These are phyloP conservation scores for Pestalotiopsis sp. DNA, from an alignment of 2,329 filamentous ascomycete species.

Conservation along the genomic window DNA sequence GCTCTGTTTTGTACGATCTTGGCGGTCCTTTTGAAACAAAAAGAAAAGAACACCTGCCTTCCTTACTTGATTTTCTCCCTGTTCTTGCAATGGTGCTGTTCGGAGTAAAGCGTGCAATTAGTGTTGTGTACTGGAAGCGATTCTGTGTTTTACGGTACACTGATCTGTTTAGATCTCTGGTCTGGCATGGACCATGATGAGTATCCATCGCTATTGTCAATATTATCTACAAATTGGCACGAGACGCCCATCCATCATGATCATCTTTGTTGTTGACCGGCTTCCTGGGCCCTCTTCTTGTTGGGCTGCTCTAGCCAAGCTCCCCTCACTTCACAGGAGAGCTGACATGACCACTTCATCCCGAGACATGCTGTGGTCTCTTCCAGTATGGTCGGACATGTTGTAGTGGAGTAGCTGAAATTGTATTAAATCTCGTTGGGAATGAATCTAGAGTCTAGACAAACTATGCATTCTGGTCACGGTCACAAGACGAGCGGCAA, in stretches of 20 bases:
- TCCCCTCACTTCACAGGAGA: not conserved
- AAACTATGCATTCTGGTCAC: no score
- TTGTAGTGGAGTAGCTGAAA: not conserved
- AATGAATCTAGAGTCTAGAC: no score
- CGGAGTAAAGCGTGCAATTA: not conserved
- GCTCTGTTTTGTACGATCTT: conserved; percentile 16
- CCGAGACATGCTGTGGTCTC: not conserved
- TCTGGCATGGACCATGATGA: not conserved
- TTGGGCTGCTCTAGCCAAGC: not conserved
- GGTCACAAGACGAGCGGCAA: no score
- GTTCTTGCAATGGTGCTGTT: not conserved
- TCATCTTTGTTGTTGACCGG: no score
- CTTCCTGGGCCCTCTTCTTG: not conserved
- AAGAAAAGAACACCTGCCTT: conserved; percentile 7
- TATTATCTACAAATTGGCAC: not conserved
- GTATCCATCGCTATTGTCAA: not conserved
- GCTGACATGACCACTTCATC: not conserved
- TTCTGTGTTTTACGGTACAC: not conserved
- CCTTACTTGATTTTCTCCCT: not conserved
- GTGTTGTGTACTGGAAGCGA: not conserved
- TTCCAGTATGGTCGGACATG: not conserved
- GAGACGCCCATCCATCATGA: not conserved
- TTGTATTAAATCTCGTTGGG: not conserved
- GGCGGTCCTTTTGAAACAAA: conserved; percentile 3
- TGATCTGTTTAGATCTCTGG: not conserved